Evolutionary conservation across 345 rosid genomes (phyloP).

Genomic region (Rhodomyrtus tomentosa): DNA sequence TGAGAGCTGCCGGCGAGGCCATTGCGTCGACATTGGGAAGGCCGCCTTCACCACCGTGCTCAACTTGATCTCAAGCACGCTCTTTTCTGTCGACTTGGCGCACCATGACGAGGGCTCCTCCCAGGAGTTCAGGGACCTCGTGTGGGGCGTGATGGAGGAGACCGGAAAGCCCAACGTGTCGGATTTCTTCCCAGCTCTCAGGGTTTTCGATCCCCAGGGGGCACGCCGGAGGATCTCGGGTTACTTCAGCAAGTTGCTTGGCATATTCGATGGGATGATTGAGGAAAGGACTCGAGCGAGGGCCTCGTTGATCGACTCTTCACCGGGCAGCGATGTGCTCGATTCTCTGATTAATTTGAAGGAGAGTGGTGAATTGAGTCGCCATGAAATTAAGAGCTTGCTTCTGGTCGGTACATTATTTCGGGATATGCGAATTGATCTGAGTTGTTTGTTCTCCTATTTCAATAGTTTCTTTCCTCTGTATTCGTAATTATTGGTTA

Average conservation of each 20-base stretch:
- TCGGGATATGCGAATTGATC: background rate
- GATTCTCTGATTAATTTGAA: background rate
- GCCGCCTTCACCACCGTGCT: conserved; percentile 8
- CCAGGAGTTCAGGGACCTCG: conserved; percentile 4
- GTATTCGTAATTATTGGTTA: background rate
- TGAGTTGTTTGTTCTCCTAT: background rate
- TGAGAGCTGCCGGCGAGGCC: background rate
- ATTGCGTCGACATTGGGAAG: conserved; percentile 2
- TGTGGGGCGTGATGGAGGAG: conserved; percentile 13
- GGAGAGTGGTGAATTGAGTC: background rate
- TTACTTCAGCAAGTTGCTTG: background rate
- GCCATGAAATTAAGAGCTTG: background rate
- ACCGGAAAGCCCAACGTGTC: conserved; percentile 26
- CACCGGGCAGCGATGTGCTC: background rate
- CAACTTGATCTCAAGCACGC: conserved; percentile 6
- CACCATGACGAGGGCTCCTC: background rate
- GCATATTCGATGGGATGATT: conserved; percentile 5
- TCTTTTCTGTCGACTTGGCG: conserved; percentile 10
- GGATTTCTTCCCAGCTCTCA: conserved; percentile 19
- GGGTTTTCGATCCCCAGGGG: conserved; percentile 28
- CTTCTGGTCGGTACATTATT: background rate
- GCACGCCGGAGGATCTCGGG: background rate
- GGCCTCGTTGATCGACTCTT: background rate
- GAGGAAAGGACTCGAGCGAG: background rate
- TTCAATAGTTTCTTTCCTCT: background rate